These are phyloP conservation scores for Botrytis elliptica DNA, from an alignment of 2,329 filamentous ascomycete genomes.

Conservation along the genomic window DNA sequence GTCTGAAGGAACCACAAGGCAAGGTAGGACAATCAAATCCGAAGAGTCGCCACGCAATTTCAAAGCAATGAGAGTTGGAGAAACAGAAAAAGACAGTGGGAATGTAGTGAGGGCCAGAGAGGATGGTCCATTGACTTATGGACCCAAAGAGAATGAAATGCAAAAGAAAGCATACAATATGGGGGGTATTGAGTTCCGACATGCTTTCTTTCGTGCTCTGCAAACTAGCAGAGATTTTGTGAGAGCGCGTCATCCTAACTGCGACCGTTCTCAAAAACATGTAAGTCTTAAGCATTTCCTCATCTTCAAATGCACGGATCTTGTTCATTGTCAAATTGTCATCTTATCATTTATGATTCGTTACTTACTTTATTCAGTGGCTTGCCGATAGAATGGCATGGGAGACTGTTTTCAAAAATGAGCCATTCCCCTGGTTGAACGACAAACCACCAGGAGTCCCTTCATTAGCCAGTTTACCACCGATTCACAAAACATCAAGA, in stretches of 20 bases:
- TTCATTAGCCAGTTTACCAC: not conserved
- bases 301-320: no score
- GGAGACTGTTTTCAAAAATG: slow-evolving; percentile 4
- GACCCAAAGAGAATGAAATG: slow-evolving; percentile 26
- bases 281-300: not conserved
- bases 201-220: slow-evolving; percentile 28
- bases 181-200: slow-evolving; percentile 18
- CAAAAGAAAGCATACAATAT: slow-evolving; percentile 22
- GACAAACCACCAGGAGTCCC: not conserved
- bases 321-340: not conserved
- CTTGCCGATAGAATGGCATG: slow-evolving; percentile 8
- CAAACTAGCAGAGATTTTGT: slow-evolving; percentile 26
- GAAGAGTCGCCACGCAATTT: not conserved
- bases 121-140: not conserved
- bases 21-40: not conserved
- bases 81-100: not conserved
- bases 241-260: not conserved
- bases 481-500: not conserved
- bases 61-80: not conserved
- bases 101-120: not conserved
- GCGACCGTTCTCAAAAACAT: slow-evolving; percentile 5
- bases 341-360: not conserved
- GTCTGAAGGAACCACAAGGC: not conserved
- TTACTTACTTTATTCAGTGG: slow-evolving; percentile 1
- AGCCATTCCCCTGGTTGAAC: slow-evolving; percentile 8